phyloP scores from a whole-genome alignment of 2,329 filamentous ascomycete genomes.

The Fusarium piperis region DNA sequence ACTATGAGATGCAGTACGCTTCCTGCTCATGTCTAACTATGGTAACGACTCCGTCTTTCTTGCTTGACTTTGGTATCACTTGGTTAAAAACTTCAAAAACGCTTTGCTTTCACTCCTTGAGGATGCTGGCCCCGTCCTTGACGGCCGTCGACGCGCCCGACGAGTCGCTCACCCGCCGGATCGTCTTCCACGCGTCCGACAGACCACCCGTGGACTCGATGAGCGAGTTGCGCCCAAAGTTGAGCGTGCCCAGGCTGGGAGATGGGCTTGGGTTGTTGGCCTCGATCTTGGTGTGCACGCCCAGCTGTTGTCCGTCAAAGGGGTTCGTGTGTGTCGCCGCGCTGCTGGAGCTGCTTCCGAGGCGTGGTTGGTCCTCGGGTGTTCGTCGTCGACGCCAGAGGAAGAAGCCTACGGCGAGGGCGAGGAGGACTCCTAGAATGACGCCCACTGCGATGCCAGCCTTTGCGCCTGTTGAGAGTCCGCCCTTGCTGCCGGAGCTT shows the following conservation, averaged over 20 bases:
- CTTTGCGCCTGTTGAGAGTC: conserved; percentile 38
- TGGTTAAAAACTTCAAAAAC: conserved; percentile 2
- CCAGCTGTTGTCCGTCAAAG: conserved; percentile 35
- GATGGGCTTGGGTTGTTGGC: conserved; percentile 37
- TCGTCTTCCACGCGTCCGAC: conserved; percentile 37
- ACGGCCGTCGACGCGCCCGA: conserved; percentile 25
- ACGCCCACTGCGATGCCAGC: conserved; percentile 38
- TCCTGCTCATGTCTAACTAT: conserved; percentile 33
- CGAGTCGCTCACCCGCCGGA: conserved; percentile 40
- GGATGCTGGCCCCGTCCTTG: conserved; percentile 12
- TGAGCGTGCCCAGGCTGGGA: conserved; percentile 38
- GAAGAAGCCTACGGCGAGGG: conserved; percentile 25
- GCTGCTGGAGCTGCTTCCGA: conserved; percentile 34
- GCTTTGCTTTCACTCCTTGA: conserved; percentile 9
- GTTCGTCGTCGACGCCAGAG: conserved; percentile 31
- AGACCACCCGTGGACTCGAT: conserved; percentile 33
- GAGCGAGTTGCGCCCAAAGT: conserved; percentile 40
- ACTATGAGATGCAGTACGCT: conserved; percentile 36
- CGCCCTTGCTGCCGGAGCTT: conserved; percentile 7
- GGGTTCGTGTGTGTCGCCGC: conserved; percentile 25
- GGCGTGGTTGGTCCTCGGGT: conserved; percentile 2
- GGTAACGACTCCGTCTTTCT: neutral
- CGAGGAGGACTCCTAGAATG: conserved; percentile 7
- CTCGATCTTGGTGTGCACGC: conserved; percentile 42
- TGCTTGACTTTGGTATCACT: conserved; percentile 28